Evolutionary conservation across 2,329 filamentous ascomycete species (phyloP).

Genomic region (Ascochyta lentis): DNA sequence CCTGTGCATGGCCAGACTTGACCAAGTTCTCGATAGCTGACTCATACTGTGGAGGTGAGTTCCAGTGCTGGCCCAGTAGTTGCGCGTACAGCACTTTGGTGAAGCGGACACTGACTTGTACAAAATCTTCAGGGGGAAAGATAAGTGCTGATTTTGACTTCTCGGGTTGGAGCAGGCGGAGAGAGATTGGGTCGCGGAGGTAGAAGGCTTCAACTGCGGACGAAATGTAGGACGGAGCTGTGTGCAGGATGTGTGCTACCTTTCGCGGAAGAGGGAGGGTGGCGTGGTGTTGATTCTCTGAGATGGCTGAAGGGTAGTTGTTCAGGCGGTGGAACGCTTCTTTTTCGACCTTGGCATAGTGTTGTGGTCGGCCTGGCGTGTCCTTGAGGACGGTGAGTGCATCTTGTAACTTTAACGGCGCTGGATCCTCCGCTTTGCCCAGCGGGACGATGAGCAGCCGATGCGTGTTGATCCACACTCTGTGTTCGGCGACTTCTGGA

Average conservation of each 20-base stretch:
- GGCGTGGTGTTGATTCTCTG: slow-evolving; percentile 76
- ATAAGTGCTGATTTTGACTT: slow-evolving; percentile 58
- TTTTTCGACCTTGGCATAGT: slow-evolving; percentile 77
- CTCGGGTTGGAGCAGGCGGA: slow-evolving; percentile 69
- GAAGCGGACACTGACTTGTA: slow-evolving; percentile 80
- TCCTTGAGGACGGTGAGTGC: slow-evolving; percentile 68
- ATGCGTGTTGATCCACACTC: slow-evolving; percentile 86
- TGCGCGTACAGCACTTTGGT: slow-evolving; percentile 92
- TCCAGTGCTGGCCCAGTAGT: slow-evolving; percentile 83
- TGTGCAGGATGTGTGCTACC: slow-evolving; percentile 78
- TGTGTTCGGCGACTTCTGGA: slow-evolving; percentile 85
- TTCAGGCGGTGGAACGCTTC: slow-evolving; percentile 90
- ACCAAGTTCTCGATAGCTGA: slow-evolving; percentile 46
- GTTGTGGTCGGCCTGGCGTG: slow-evolving; percentile 66
- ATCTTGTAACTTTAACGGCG: slow-evolving; percentile 65
- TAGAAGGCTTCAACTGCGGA: slow-evolving; percentile 92
- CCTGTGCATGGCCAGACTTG: slow-evolving; percentile 41
- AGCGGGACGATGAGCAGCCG: slow-evolving; percentile 76
- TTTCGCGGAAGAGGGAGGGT: slow-evolving; percentile 78
- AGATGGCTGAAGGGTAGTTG: slow-evolving; percentile 81
- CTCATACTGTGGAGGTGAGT: slow-evolving; percentile 65
- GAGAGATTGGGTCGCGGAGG: slow-evolving; percentile 78
- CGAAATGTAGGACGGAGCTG: slow-evolving; percentile 76
- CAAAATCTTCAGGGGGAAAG: slow-evolving; percentile 80
- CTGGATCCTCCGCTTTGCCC: slow-evolving; percentile 35